These are phyloP conservation scores for Saccharomycopsis guyanensis DNA, from an alignment of 805 yeast genomes.

Conservation along the genomic window DNA sequence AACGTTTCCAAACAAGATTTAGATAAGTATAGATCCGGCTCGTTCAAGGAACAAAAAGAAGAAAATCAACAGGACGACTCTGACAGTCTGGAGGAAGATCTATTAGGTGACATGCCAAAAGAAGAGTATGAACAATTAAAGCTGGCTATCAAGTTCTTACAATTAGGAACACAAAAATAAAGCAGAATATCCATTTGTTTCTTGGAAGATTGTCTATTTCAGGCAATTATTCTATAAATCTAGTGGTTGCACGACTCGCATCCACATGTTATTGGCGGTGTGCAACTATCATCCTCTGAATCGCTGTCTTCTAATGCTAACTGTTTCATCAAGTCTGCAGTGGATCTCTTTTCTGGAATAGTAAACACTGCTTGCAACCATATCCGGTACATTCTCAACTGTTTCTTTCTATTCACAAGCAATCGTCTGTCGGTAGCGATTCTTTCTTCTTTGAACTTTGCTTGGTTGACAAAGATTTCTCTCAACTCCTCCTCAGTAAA, in stretches of 20 bases:
- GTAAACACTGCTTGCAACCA: conserved; percentile 93
- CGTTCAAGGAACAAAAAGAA: background rate
- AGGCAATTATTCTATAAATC: too few relatives aligned
- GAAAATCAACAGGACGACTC: background rate
- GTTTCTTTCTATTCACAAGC: conserved; percentile 85
- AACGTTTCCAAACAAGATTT: conserved; percentile 40
- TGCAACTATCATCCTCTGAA: conserved; percentile 18
- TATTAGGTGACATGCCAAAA: background rate
- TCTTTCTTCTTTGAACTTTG: conserved; percentile 53
- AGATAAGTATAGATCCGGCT: conserved; percentile 27
- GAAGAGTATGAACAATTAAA: conserved; percentile 1
- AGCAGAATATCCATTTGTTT: too few relatives aligned
- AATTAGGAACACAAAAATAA: background rate
- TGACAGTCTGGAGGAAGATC: background rate
- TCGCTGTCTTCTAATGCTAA: conserved; percentile 15
- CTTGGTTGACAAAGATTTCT: conserved; percentile 53
- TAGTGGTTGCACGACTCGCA: conserved; percentile 10
- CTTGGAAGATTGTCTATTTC: too few relatives aligned
- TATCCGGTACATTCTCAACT: conserved; percentile 89
- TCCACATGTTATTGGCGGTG: conserved; percentile 21
- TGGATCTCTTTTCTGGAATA: conserved; percentile 22
- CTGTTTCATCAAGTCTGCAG: conserved; percentile 15
- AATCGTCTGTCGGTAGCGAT: conserved; percentile 88
- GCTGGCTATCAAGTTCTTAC: conserved; percentile 8
- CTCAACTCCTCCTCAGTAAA: conserved; percentile 90